These are phyloP conservation scores for Strigomonas culicis DNA, from an alignment of 208 protist genomes.

Conservation along the genomic window DNA sequence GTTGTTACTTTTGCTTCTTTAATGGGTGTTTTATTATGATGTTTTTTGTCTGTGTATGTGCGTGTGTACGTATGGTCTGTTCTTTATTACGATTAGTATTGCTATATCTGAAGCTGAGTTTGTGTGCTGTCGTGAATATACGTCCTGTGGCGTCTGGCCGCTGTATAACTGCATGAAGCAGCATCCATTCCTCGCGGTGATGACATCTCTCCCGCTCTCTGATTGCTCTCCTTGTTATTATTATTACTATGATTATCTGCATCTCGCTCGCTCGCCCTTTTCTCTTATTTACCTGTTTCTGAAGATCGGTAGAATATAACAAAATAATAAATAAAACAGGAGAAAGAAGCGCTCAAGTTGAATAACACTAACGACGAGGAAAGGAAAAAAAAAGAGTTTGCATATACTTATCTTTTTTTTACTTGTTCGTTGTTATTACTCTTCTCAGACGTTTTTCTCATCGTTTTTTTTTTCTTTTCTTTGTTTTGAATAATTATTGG, in stretches of 20 bases:
- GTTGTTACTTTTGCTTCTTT: not conserved
- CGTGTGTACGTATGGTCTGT: too few species aligned
- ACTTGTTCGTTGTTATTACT: not conserved
- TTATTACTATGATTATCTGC: not conserved
- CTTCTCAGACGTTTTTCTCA: conserved; percentile 9
- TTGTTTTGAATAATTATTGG: conserved; percentile 1
- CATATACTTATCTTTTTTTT: not conserved
- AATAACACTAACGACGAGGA: conserved; percentile 7
- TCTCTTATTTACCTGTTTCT: not conserved
- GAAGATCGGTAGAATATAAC: not conserved
- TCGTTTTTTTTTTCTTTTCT: conserved; percentile 14
- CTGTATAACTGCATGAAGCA: too few species aligned
- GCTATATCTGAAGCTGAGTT: too few species aligned
- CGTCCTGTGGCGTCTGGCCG: too few species aligned
- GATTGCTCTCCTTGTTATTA: too few species aligned
- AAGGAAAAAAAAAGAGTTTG: not conserved
- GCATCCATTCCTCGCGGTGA: too few species aligned
- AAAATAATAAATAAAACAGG: conserved; percentile 7
- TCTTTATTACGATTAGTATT: too few species aligned
- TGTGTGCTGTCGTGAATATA: too few species aligned
- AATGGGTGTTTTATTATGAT: not conserved
- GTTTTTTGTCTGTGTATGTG: too few species aligned
- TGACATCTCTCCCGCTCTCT: too few species aligned
- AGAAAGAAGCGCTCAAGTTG: not conserved
- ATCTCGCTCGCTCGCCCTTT: not conserved